These are phyloP conservation scores for Suillus plorans DNA, from an alignment of 768 basidiomycete species.

Conservation along the genomic window DNA sequence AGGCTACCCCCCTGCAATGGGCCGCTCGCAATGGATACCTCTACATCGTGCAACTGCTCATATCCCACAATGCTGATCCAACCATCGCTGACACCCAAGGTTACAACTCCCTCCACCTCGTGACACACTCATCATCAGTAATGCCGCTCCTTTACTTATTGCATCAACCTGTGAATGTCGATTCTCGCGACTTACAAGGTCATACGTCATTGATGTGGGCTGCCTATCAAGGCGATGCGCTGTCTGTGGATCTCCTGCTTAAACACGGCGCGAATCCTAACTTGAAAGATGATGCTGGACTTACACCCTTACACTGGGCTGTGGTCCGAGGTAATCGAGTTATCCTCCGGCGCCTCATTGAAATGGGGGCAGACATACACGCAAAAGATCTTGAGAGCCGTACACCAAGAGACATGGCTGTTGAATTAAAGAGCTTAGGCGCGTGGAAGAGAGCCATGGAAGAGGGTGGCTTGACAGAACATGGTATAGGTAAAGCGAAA, in stretches of 20 bases:
- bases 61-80: constrained; percentile 90
- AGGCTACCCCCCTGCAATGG: constrained; percentile 97
- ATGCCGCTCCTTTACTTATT: constrained; percentile 93
- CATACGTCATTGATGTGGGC: constrained; percentile 99
- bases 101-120: constrained; percentile 93
- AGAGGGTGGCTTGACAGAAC: constrained; percentile 81
- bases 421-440: constrained; percentile 86
- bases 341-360: constrained; percentile 81
- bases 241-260: constrained; percentile 89
- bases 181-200: constrained; percentile 86
- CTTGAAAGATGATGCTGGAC: constrained; percentile 74
- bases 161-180: constrained; percentile 91
- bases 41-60: constrained; percentile 90
- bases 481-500: constrained; percentile 63
- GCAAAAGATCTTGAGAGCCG: constrained; percentile 83
- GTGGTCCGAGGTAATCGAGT: constrained; percentile 92
- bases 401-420: constrained; percentile 92
- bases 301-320: constrained; percentile 95
- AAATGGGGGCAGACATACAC: constrained; percentile 80
- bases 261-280: constrained; percentile 83
- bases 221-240: constrained; percentile 96
- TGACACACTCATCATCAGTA: constrained; percentile 90
- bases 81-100: constrained; percentile 90
- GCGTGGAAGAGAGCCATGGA: constrained; percentile 89
- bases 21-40: constrained; percentile 96